A percentile compares a stretch with the other conserved stretches of the same genome.
Conservation (phyloP, 2,329 filamentous ascomycete genomes). For the Trichoderma sp. region DNA sequence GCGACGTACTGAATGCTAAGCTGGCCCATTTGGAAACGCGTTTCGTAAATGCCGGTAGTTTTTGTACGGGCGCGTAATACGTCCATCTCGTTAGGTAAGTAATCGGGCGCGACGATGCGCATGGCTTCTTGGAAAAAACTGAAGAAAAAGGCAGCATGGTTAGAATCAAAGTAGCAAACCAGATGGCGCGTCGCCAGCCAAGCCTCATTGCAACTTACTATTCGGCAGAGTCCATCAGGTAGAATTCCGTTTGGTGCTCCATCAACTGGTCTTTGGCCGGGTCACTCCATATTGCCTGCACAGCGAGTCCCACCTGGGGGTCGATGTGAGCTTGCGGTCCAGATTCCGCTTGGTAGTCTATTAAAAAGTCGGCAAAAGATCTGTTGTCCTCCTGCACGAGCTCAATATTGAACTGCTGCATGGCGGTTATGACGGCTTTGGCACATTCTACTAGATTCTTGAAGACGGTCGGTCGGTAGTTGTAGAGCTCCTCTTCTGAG, state of each 20-base stretch:
- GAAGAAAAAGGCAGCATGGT: neutral
- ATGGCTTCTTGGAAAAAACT: conserved; percentile 95
- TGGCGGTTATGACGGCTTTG: conserved; percentile 85
- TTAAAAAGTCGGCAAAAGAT: conserved; percentile 73
- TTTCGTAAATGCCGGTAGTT: conserved; percentile 98
- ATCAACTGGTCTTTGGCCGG: conserved; percentile 77
- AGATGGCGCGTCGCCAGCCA: neutral
- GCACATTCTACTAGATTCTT: conserved; percentile 98
- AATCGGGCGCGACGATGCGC: conserved; percentile 79
- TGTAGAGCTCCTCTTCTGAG: conserved; percentile 85
- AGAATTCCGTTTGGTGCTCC: conserved; percentile 96
- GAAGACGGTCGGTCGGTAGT: conserved; percentile 95
- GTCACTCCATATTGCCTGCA: conserved; percentile 87
- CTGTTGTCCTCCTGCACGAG: conserved; percentile 69
- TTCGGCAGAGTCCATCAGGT: conserved; percentile 97
- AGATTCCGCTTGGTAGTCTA: conserved; percentile 85
- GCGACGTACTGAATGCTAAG: conserved; percentile 89
- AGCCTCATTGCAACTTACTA: conserved; percentile 63
- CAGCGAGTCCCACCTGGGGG: conserved; percentile 73
- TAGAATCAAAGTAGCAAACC: neutral
- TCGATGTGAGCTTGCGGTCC: conserved; percentile 86
- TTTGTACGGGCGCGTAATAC: conserved; percentile 94
- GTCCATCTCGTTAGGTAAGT: conserved; percentile 90
- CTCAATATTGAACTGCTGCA: conserved; percentile 86
- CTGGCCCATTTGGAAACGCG: conserved; percentile 96